phyloP scores from a whole-genome alignment of 1,284 basidiomycete species.

The Cryptococcus jaspeensis region DNA sequence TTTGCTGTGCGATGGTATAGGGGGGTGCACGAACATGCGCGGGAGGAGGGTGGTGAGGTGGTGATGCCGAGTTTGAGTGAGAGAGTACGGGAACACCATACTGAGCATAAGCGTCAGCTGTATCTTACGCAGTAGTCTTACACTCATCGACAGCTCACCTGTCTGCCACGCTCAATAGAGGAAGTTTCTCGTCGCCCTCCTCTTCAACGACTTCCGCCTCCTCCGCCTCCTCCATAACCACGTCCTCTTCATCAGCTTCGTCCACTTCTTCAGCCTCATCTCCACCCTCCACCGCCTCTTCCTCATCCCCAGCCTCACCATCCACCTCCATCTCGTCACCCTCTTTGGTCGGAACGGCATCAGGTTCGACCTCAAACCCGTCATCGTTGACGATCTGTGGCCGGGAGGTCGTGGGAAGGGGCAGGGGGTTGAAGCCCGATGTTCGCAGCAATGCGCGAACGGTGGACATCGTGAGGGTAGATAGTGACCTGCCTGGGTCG shows the following conservation, averaged over 20 bases:
- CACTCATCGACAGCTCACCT: constrained; percentile 31
- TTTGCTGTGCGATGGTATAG: constrained; percentile 38
- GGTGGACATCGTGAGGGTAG: background rate
- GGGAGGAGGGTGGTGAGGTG: constrained; percentile 45
- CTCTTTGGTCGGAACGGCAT: constrained; percentile 5
- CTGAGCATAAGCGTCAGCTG: constrained; percentile 19
- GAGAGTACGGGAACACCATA: constrained; percentile 39
- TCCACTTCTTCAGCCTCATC: constrained; percentile 10
- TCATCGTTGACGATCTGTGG: constrained; percentile 39
- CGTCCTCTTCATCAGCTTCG: constrained; percentile 12
- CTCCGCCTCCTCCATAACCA: background rate
- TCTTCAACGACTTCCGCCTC: constrained; percentile 16
- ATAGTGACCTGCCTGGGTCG: too few relatives aligned
- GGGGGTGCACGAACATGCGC: constrained; percentile 44
- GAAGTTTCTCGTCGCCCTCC: constrained; percentile 18
- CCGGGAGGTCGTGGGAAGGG: constrained; percentile 25
- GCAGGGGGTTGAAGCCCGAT: constrained; percentile 17
- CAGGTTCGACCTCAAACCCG: constrained; percentile 35
- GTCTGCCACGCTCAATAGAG: constrained; percentile 33
- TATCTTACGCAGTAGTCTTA: background rate
- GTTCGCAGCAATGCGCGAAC: constrained; percentile 12
- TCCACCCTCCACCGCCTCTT: constrained; percentile 18
- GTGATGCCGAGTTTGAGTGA: constrained; percentile 38
- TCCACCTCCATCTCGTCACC: constrained; percentile 19
- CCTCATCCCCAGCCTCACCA: constrained; percentile 4